Conservation (phyloP, 2,329 filamentous ascomycete genomes). For the Paraphoma chrysanthemicola region DNA sequence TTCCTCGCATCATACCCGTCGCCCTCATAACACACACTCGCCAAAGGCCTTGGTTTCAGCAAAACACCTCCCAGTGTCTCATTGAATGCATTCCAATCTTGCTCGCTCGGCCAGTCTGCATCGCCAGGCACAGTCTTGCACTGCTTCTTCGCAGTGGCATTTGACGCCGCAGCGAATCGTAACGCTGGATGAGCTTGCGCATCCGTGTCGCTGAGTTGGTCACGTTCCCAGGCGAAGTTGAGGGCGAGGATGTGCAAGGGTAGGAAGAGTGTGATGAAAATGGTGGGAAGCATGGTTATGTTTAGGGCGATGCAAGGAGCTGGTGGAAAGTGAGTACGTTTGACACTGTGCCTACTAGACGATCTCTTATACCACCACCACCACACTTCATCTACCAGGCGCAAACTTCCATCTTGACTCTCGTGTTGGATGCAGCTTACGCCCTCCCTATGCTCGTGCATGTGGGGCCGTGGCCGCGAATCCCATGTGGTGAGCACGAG, state of each 20-base stretch:
- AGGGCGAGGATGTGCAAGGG: slow-evolving; percentile 3
- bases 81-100: slow-evolving; percentile 30
- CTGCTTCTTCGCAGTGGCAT: slow-evolving; percentile 1
- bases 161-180: slow-evolving; percentile 14
- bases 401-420: background rate
- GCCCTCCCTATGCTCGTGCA: background rate
- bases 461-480: background rate
- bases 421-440: background rate
- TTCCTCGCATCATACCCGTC: slow-evolving; percentile 19
- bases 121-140: slow-evolving; percentile 30
- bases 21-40: slow-evolving; percentile 29
- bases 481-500: background rate
- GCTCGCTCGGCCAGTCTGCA: slow-evolving; percentile 27
- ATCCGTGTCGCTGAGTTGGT: slow-evolving; percentile 30
- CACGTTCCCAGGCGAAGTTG: slow-evolving; percentile 33
- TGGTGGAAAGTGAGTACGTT: background rate
- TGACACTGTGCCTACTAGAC: background rate
- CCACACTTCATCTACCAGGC: too few species aligned
- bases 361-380: background rate
- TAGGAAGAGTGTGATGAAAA: background rate
- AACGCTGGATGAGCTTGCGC: slow-evolving; percentile 18
- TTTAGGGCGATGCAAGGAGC: background rate
- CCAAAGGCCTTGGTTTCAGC: slow-evolving; percentile 30
- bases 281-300: background rate
- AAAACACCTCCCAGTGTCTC: slow-evolving; percentile 28